These are phyloP conservation scores for Pseudodiploospora longispora DNA, from an alignment of 2,329 filamentous ascomycete species.

Conservation along the genomic window DNA sequence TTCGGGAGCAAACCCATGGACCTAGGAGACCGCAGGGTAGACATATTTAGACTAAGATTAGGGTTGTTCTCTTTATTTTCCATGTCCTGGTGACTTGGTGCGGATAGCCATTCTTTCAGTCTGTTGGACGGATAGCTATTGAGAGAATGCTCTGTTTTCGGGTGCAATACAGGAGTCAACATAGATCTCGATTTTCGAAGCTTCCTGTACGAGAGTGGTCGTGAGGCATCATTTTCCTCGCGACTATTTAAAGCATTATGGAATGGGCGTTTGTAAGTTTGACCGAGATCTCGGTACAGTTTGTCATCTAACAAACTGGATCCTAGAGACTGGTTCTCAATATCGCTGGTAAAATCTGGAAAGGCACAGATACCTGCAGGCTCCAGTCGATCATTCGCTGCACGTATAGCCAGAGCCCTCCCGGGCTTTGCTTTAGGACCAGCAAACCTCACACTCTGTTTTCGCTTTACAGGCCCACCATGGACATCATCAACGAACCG, in stretches of 20 bases:
- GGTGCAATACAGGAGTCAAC: conserved; percentile 29
- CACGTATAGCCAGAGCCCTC: conserved; percentile 21
- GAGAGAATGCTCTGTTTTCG: conserved; percentile 8
- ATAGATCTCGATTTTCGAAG: conserved; percentile 50
- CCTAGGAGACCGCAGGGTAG: conserved; percentile 36
- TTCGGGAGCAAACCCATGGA: conserved; percentile 47
- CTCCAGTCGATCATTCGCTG: conserved; percentile 16
- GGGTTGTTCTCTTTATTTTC: conserved; percentile 22
- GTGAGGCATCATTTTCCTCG: conserved; percentile 40
- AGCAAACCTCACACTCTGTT: conserved; percentile 50
- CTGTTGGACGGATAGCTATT: conserved; percentile 7
- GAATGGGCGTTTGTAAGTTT: no score
- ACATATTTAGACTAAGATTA: conserved; percentile 5
- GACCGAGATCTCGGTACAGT: no score
- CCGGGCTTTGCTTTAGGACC: conserved; percentile 23
- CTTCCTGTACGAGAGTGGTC: conserved; percentile 39
- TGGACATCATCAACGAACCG: conserved; percentile 12
- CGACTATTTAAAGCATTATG: conserved; percentile 10
- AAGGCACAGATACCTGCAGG: neutral
- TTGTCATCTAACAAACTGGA: neutral
- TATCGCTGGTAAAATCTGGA: neutral
- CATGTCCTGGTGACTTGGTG: conserved; percentile 5
- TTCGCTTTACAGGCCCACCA: conserved; percentile 26
- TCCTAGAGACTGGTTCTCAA: conserved; percentile 1
- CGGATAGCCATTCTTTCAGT: conserved; percentile 4